phyloP scores from a whole-genome alignment of 352 stramenopile species.

The Globisporangium iwayamae region DNA sequence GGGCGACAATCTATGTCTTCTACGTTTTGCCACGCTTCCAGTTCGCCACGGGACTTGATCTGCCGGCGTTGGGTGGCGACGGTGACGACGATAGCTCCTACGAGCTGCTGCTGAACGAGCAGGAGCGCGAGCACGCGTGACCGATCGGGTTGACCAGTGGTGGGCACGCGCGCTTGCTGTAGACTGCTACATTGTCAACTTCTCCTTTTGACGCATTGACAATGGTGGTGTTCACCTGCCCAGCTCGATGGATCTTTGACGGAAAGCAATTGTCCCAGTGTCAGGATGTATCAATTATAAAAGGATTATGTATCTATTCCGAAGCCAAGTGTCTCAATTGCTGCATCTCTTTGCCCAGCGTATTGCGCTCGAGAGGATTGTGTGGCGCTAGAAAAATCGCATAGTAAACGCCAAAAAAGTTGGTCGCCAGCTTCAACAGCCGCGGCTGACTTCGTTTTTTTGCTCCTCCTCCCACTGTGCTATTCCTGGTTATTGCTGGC shows the following conservation, averaged over 20 bases:
- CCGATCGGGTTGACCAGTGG: not conserved
- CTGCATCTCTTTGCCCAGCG: not conserved
- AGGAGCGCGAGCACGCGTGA: constrained; percentile 15
- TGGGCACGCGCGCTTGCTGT: not conserved
- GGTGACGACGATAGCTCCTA: constrained; percentile 21
- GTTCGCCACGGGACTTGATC: constrained; percentile 54
- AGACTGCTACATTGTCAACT: too few relatives aligned
- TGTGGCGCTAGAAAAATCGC: not conserved
- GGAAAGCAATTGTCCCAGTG: too few relatives aligned
- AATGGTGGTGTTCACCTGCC: not conserved
- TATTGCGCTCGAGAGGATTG: not conserved
- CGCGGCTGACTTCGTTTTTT: constrained; percentile 1
- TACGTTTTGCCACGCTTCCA: constrained; percentile 62
- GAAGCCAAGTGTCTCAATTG: not conserved
- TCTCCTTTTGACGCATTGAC: not conserved
- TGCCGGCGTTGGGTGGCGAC: constrained; percentile 37
- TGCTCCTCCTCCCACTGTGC: constrained; percentile 1
- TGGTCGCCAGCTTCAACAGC: not conserved
- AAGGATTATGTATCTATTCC: not conserved
- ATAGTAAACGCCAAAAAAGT: constrained; percentile 4
- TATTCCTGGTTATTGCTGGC: not conserved
- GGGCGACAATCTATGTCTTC: constrained; percentile 69
- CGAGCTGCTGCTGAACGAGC: constrained; percentile 27
- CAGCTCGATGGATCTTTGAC: not conserved
- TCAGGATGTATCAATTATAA: not conserved